Base-by-base conservation (phyloP, 495 filamentous ascomycete genomes). In the Lentithecium fluviatile region DNA sequence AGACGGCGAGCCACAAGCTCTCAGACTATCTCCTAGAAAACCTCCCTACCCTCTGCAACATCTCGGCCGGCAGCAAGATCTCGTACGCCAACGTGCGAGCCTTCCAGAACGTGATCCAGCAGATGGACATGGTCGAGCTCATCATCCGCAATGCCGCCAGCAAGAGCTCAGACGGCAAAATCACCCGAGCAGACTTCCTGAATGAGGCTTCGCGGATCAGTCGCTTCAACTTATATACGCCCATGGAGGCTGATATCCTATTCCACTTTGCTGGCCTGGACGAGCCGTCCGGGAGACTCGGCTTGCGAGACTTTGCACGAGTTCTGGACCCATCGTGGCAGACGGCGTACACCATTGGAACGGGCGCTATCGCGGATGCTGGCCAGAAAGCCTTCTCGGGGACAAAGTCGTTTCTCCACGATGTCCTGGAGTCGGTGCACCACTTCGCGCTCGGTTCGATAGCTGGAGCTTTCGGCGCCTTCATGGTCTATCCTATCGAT, bases 401-500 rank as follows among this genome's bases (percentile, higher is more conserved):
- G 34, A 77, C 82, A 23, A 78, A 78, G 62, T 73, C 75, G 7
- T 66, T 90, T 53, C 56, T 96, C 13, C 74, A 86, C 52, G 77
- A 79, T 55, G 73, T 87, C 19, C 71, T 89, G 7, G 89, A 94
- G 69, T 95, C 91, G 2, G 88, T 80, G 2, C 93, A 95, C 70
- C 91, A 92, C 73, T 98, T 98, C 67, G 83, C 79, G 0, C 82
- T 98, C 2, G 94, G 94, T 37, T 89, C 88, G 74, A 66, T 94
- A 62, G 94, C 95, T 11, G 94, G 94, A 72, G 94, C 94, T 20
- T 98, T 97, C 68, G 94, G 94, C 69, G 94, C 94, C 13, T 97
- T 97, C 73, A 95, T 97, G 86, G 94, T 98, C 40, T 98, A 98
- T 73, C 94, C 94, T 24, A 97, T 98, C 73, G 94, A 98, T 76